phyloP scores from a whole-genome alignment of 441 rosid species.

The Brassica hybrid region DNA sequence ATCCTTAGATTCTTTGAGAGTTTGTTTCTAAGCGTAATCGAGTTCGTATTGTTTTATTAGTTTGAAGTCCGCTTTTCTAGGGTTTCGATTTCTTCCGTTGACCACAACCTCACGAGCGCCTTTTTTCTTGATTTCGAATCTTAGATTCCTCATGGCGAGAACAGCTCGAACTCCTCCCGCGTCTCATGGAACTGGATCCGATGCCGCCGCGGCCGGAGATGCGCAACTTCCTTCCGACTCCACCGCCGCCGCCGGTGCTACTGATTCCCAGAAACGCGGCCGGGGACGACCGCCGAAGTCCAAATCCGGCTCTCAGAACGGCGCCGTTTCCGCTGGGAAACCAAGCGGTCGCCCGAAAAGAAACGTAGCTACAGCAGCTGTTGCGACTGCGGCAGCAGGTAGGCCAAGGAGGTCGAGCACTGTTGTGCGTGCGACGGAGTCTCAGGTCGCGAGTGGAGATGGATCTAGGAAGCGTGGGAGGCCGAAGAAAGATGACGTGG shows the following conservation, averaged over 20 bases:
- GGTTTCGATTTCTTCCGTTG: neutral
- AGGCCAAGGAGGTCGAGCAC: slow-evolving; percentile 36
- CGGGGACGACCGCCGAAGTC: slow-evolving; percentile 77
- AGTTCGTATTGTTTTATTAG: neutral
- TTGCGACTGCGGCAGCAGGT: slow-evolving; percentile 20
- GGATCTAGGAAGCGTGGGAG: slow-evolving; percentile 55
- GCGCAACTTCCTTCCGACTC: slow-evolving; percentile 1
- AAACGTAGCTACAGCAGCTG: slow-evolving; percentile 19
- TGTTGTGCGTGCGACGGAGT: neutral
- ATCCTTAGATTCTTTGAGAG: neutral
- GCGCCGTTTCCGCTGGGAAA: slow-evolving; percentile 22
- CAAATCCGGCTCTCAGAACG: slow-evolving; percentile 37
- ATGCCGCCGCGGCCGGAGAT: neutral
- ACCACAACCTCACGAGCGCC: neutral
- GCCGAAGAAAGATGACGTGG: slow-evolving; percentile 48
- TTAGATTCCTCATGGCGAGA: slow-evolving; percentile 35
- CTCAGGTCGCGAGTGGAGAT: neutral
- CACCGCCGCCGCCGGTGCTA: slow-evolving; percentile 7
- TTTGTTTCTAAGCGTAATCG: slow-evolving; percentile 14
- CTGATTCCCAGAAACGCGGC: slow-evolving; percentile 54
- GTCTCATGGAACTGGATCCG: slow-evolving; percentile 18
- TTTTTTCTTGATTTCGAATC: slow-evolving; percentile 16
- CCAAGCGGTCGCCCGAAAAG: slow-evolving; percentile 54
- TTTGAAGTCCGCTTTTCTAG: too few species aligned
- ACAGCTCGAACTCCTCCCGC: slow-evolving; percentile 3